Conservation (phyloP, 2,329 filamentous ascomycete species). For the Colletotrichum sp. region DNA sequence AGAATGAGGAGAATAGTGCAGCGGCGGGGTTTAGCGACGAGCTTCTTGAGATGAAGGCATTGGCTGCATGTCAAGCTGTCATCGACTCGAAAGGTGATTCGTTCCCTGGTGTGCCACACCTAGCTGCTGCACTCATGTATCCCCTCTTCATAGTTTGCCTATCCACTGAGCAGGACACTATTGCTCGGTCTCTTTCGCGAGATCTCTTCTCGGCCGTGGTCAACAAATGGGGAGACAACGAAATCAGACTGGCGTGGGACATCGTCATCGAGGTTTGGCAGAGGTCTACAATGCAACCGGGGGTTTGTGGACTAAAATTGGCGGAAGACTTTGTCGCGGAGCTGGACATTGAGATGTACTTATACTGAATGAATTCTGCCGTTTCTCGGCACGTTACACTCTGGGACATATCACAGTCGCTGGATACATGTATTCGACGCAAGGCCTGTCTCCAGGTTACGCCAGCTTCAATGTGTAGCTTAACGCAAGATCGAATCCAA, state of each 20-base stretch:
- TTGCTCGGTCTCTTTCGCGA: background rate
- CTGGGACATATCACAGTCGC: background rate
- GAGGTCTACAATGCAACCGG: background rate
- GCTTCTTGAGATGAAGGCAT: background rate
- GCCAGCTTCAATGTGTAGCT: fast-evolving
- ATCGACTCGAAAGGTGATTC: background rate
- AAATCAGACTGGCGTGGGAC: background rate
- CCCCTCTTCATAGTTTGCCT: background rate
- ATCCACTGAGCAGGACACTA: background rate
- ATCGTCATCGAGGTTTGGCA: background rate
- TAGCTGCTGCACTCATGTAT: background rate
- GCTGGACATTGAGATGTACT: background rate
- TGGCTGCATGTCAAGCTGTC: background rate
- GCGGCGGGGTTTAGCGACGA: background rate
- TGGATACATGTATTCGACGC: background rate
- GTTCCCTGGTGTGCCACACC: background rate
- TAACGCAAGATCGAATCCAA: fast-evolving
- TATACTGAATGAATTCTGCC: fast-evolving
- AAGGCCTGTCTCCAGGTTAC: fast-evolving
- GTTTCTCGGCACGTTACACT: fast-evolving
- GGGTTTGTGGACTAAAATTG: background rate
- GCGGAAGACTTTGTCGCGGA: background rate
- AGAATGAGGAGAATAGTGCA: background rate
- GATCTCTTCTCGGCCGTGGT: background rate
- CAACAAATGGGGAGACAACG: background rate